These are phyloP conservation scores for Hymenoscyphus fructigenus DNA, from an alignment of 2,329 filamentous ascomycete genomes.

Conservation along the genomic window DNA sequence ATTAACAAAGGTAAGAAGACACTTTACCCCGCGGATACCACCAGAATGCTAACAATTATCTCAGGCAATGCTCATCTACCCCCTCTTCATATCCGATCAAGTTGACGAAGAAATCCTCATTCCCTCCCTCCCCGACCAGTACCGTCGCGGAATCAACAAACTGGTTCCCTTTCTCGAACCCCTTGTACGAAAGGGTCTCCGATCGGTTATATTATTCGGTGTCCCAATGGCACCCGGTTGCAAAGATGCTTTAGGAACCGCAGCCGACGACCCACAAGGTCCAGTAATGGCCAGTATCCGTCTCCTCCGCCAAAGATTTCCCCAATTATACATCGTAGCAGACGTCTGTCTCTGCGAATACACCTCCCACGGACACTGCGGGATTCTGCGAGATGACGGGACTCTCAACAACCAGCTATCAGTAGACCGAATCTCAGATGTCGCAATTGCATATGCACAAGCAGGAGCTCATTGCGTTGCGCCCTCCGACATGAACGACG, in stretches of 20 bases:
- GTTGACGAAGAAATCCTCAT: constrained; percentile 90
- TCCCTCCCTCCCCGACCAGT: constrained; percentile 85
- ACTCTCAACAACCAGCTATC: constrained; percentile 90
- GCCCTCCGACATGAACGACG: constrained; percentile 98
- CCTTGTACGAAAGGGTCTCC: constrained; percentile 83
- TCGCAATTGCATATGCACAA: constrained; percentile 95
- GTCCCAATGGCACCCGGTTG: constrained; percentile 77
- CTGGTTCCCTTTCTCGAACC: constrained; percentile 81
- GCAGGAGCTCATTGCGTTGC: constrained; percentile 96
- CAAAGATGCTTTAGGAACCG: constrained; percentile 89
- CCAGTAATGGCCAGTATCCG: constrained; percentile 88
- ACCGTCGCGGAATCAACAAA: constrained; percentile 84
- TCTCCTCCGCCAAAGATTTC: constrained; percentile 80
- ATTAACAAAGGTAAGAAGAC: constrained; percentile 68
- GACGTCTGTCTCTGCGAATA: constrained; percentile 99
- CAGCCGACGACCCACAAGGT: constrained; percentile 88
- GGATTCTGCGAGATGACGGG: constrained; percentile 90
- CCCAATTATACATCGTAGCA: constrained; percentile 83
- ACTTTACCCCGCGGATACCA: neutral
- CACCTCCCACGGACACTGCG: constrained; percentile 96
- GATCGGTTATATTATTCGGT: constrained; percentile 93
- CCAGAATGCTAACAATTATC: neutral
- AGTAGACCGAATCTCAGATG: constrained; percentile 91
- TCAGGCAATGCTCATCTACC: constrained; percentile 97
- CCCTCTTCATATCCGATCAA: constrained; percentile 91